Percentiles rank a stretch among this genome's conserved stretches.
Evolutionary conservation across 106 monocot species (phyloP).

Genomic region (Dactylorhiza incarnata): DNA sequence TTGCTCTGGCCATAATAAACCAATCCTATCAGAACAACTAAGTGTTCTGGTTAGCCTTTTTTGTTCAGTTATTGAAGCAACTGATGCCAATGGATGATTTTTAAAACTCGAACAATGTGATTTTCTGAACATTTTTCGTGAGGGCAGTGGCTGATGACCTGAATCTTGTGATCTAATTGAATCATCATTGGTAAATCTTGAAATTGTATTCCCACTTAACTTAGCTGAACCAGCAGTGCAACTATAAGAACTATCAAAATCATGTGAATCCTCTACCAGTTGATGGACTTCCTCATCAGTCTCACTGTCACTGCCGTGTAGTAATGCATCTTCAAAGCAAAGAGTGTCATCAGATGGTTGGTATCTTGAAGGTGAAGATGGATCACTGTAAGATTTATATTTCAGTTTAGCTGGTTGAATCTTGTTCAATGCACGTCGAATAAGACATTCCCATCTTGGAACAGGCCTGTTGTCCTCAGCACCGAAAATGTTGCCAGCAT

Average conservation of each 20-base stretch:
- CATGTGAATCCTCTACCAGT: conserved; percentile 17
- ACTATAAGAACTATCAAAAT: conserved; percentile 1
- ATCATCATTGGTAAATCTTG: background rate
- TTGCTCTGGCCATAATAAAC: conserved; percentile 57
- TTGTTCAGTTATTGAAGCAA: conserved; percentile 15
- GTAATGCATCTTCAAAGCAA: conserved; percentile 44
- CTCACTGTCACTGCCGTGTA: conserved; percentile 28
- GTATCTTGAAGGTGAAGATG: conserved; percentile 61
- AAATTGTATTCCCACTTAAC: conserved; percentile 13
- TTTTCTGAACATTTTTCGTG: conserved; percentile 8
- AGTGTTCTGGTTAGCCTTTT: conserved; percentile 36
- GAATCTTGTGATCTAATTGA: background rate
- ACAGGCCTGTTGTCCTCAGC: conserved; percentile 73
- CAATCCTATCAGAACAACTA: conserved; percentile 50
- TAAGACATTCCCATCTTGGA: conserved; percentile 76
- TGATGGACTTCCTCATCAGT: conserved; percentile 32
- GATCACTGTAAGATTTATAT: conserved; percentile 48
- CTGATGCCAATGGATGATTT: conserved; percentile 11
- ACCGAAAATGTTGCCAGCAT: conserved; percentile 91
- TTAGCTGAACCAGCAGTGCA: background rate
- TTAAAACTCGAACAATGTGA: conserved; percentile 23
- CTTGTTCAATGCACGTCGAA: conserved; percentile 64
- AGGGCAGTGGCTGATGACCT: conserved; percentile 2
- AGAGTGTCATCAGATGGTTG: conserved; percentile 35
- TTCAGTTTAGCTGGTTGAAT: conserved; percentile 22